A percentile compares a stretch with the other conserved stretches of the same genome.
phyloP scores from a whole-genome alignment of 495 filamentous ascomycete species.

The Aspergillus conjunctus region DNA sequence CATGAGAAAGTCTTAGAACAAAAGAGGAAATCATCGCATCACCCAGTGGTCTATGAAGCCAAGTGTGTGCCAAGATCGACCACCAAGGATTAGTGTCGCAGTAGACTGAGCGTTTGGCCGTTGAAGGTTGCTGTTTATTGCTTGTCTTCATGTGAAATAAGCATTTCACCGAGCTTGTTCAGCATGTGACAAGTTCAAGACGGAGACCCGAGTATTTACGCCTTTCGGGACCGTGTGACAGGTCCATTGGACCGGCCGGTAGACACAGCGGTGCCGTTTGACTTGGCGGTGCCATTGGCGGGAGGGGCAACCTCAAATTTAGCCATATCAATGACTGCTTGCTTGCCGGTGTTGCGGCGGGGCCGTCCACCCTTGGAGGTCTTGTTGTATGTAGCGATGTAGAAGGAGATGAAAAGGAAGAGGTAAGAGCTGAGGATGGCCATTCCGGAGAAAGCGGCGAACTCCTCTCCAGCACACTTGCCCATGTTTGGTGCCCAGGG shows the following conservation, averaged over 20 bases:
- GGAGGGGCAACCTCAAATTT: constrained; percentile 47
- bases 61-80: neutral
- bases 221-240: constrained; percentile 53
- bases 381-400: constrained; percentile 96
- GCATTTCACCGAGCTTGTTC: neutral
- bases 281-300: constrained; percentile 31
- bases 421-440: constrained; percentile 91
- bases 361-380: constrained; percentile 62
- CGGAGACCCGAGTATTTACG: constrained; percentile 31
- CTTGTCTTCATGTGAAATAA: neutral
- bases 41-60: neutral
- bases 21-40: constrained; percentile 5
- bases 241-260: constrained; percentile 48
- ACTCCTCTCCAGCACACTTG: constrained; percentile 93
- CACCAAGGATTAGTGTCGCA: neutral
- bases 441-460: constrained; percentile 91
- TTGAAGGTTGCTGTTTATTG: neutral
- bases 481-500: constrained; percentile 78
- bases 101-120: neutral
- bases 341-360: constrained; percentile 53
- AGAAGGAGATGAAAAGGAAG: constrained; percentile 98
- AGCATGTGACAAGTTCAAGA: neutral
- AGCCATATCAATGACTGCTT: constrained; percentile 57
- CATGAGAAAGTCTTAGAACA: constrained; percentile 17
- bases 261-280: constrained; percentile 39